Evolutionary conservation across 805 yeast species (phyloP).

Genomic region (Barnettozyma californica): DNA sequence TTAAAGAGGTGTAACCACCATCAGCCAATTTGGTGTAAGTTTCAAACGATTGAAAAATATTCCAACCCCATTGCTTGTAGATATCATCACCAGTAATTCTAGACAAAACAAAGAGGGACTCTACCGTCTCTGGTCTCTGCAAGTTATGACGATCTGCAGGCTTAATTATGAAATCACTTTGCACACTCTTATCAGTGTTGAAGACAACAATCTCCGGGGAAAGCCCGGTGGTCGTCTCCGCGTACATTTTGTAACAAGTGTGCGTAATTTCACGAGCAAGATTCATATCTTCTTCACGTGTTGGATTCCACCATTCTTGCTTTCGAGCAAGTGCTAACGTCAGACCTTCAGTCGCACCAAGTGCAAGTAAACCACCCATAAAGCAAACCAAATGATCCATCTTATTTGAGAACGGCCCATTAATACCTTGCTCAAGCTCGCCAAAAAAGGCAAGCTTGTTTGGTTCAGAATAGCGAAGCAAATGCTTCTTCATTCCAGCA

Average conservation of each 20-base stretch:
- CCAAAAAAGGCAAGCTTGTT: conserved; percentile 64
- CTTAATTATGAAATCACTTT: conserved; percentile 61
- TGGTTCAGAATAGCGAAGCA: conserved; percentile 58
- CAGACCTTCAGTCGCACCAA: conserved; percentile 83
- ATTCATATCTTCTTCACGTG: conserved; percentile 55
- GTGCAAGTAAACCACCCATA: conserved; percentile 80
- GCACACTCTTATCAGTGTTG: conserved; percentile 44
- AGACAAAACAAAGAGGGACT: conserved; percentile 74
- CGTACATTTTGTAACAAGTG: conserved; percentile 84
- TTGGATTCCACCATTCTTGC: conserved; percentile 50
- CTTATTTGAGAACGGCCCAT: conserved; percentile 54
- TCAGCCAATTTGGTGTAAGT: conserved; percentile 48
- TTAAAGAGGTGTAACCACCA: conserved; percentile 56
- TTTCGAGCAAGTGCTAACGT: conserved; percentile 50
- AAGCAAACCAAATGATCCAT: conserved; percentile 95
- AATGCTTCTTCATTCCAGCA: conserved; percentile 66
- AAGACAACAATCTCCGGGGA: conserved; percentile 88
- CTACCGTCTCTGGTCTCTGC: conserved; percentile 93
- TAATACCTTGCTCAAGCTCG: conserved; percentile 68
- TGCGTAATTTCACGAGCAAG: conserved; percentile 71
- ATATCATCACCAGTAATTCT: conserved; percentile 74
- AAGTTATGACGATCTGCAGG: conserved; percentile 74
- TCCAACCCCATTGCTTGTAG: conserved; percentile 87
- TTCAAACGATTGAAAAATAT: conserved; percentile 68
- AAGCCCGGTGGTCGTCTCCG: conserved; percentile 64